phyloP scores from a whole-genome alignment of 2,329 filamentous ascomycete species.

The Claviceps fusiformis region DNA sequence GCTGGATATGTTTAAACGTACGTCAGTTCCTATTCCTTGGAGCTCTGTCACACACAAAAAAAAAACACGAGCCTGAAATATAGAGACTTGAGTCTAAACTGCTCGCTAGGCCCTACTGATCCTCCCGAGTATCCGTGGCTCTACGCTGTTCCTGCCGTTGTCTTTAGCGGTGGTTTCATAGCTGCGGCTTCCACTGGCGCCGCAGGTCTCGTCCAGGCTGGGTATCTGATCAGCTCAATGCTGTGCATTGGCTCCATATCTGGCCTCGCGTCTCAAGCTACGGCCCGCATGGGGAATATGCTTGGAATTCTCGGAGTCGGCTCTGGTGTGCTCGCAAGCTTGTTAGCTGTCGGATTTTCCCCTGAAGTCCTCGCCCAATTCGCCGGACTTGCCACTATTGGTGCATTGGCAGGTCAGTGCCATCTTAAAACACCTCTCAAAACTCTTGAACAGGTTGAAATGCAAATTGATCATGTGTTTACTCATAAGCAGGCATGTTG shows the following conservation, averaged over 20 bases:
- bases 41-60: not conserved
- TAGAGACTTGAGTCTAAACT: slow-evolving; percentile 7
- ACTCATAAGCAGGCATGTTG: slow-evolving; percentile 39
- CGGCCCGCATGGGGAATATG: slow-evolving; percentile 73
- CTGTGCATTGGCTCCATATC: slow-evolving; percentile 78
- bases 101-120: slow-evolving; percentile 52
- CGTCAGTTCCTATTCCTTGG: slow-evolving; percentile 9
- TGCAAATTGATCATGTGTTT: not conserved
- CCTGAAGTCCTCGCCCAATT: slow-evolving; percentile 71
- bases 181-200: slow-evolving; percentile 70
- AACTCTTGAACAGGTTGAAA: not conserved
- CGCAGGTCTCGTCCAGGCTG: slow-evolving; percentile 73
- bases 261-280: slow-evolving; percentile 67
- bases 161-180: slow-evolving; percentile 72
- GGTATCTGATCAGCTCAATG: slow-evolving; percentile 72
- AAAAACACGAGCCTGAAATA: not conserved
- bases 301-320: slow-evolving; percentile 77
- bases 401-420: slow-evolving; percentile 43
- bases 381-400: slow-evolving; percentile 58
- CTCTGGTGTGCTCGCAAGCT: slow-evolving; percentile 69
- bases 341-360: slow-evolving; percentile 69
- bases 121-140: slow-evolving; percentile 82
- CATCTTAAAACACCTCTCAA: not conserved
- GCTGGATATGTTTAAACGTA: slow-evolving; percentile 79
- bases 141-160: slow-evolving; percentile 60